Percentiles rank a stretch among this genome's conserved stretches.
Conservation (phyloP, 768 basidiomycete species). For the Xerocomellus amylosporus region DNA sequence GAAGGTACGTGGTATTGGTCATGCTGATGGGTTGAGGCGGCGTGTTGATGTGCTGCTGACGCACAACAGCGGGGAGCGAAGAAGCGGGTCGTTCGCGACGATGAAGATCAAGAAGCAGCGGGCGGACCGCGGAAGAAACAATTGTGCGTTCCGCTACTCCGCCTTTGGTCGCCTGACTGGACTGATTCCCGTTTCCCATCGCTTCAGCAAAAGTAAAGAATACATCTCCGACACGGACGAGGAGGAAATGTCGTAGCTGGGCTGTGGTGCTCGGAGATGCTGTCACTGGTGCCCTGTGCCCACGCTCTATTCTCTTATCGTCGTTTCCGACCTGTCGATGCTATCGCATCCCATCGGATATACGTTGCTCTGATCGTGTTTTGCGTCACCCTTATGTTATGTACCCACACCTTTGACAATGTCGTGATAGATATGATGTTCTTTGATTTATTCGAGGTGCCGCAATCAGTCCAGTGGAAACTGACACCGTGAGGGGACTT, state of each 20-base stretch:
- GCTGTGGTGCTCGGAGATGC: neutral
- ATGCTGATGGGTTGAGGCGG: neutral
- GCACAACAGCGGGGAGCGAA: slow-evolving; percentile 46
- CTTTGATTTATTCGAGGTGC: too few species aligned
- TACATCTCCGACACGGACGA: slow-evolving; percentile 87
- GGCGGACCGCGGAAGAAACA: slow-evolving; percentile 73
- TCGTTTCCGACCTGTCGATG: neutral
- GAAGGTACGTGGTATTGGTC: slow-evolving; percentile 48
- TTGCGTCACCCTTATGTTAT: neutral
- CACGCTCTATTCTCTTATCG: neutral
- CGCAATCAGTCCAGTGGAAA: too few species aligned
- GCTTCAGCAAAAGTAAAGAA: slow-evolving; percentile 80
- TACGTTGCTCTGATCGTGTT: slow-evolving; percentile 5
- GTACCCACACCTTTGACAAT: neutral
- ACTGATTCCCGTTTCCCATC: slow-evolving; percentile 4
- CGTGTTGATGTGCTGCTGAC: neutral
- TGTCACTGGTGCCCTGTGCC: neutral
- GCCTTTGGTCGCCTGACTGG: neutral
- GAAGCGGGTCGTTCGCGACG: slow-evolving; percentile 76
- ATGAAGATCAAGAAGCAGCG: slow-evolving; percentile 68
- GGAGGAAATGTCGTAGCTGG: slow-evolving; percentile 58
- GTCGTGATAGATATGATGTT: neutral
- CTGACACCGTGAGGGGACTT: too few species aligned
- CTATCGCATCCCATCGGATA: neutral
- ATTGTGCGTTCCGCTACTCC: slow-evolving; percentile 48